These are phyloP conservation scores for Scedosporium aurantiacum DNA, from an alignment of 2,329 filamentous ascomycete species.

Conservation along the genomic window DNA sequence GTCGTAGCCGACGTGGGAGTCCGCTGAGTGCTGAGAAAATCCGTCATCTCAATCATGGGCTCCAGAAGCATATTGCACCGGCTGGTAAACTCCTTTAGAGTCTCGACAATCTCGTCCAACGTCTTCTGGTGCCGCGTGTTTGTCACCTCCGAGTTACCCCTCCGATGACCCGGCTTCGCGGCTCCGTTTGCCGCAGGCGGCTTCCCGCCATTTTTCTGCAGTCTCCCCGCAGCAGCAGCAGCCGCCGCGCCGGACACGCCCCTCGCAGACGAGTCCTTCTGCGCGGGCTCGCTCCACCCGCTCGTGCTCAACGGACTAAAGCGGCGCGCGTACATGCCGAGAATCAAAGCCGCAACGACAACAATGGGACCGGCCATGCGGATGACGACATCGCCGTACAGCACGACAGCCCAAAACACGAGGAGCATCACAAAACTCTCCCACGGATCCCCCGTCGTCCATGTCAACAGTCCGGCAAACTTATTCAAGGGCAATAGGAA, in stretches of 20 bases:
- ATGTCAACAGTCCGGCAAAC: conserved; percentile 74
- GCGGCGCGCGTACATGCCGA: conserved; percentile 83
- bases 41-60: conserved; percentile 76
- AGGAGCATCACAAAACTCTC: conserved; percentile 87
- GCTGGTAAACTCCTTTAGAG: conserved; percentile 77
- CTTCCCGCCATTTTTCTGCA: conserved; percentile 14
- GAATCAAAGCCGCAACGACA: conserved; percentile 66
- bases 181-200: conserved; percentile 9
- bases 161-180: conserved; percentile 24
- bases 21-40: conserved; percentile 83
- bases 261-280: conserved; percentile 16
- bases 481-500: conserved; percentile 85
- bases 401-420: conserved; percentile 71
- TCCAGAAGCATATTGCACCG: conserved; percentile 88
- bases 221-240: background rate
- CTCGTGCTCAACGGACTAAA: conserved; percentile 87
- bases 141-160: conserved; percentile 44
- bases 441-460: conserved; percentile 91
- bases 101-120: conserved; percentile 93
- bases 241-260: conserved; percentile 13
- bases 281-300: conserved; percentile 48
- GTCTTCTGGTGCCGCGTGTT: conserved; percentile 80
- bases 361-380: conserved; percentile 74
- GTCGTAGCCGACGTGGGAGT: conserved; percentile 89
- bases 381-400: conserved; percentile 80